Percentiles rank a stretch among this genome's conserved stretches.
phyloP scores from a whole-genome alignment of 2,329 filamentous ascomycete genomes.

The Phialophora tarda region DNA sequence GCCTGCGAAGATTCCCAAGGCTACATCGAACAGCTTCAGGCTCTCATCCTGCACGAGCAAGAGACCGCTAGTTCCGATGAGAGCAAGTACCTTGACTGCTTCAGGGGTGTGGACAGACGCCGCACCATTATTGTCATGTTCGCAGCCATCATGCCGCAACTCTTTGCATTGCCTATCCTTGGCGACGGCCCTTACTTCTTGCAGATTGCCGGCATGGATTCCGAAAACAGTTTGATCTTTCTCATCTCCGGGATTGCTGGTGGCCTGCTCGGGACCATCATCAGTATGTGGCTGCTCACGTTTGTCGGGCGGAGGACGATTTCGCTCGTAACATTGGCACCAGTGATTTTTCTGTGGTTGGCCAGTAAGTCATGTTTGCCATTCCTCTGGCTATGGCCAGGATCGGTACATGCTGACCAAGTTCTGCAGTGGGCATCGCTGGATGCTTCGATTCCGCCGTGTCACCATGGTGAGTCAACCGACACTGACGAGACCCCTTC shows the following conservation, averaged over 20 bases:
- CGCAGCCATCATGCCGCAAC: conserved; percentile 50
- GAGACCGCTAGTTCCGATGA: conserved; percentile 48
- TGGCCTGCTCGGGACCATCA: conserved; percentile 53
- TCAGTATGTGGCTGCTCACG: conserved; percentile 53
- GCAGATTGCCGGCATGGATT: conserved; percentile 45
- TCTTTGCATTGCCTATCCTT: conserved; percentile 55
- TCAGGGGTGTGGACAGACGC: conserved; percentile 40
- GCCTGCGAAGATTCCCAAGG: conserved; percentile 45
- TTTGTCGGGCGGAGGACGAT: conserved; percentile 50
- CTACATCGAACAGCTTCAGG: conserved; percentile 45
- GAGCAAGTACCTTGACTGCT: conserved; percentile 44
- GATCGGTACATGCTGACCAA: not conserved
- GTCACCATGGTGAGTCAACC: conserved; percentile 48
- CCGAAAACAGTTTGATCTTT: conserved; percentile 48
- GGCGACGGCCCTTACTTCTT: conserved; percentile 52
- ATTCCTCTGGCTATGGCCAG: not conserved
- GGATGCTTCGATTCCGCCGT: conserved; percentile 51
- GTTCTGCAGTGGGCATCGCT: conserved; percentile 50
- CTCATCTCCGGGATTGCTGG: conserved; percentile 54
- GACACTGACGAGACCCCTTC: not conserved
- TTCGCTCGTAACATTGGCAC: conserved; percentile 45
- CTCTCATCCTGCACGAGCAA: conserved; percentile 56
- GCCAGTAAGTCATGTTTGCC: conserved; percentile 35
- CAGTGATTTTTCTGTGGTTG: conserved; percentile 50
- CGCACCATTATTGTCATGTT: conserved; percentile 47